Conservation (phyloP, 2,329 filamentous ascomycete species). For the Elsinoe fawcettii region DNA sequence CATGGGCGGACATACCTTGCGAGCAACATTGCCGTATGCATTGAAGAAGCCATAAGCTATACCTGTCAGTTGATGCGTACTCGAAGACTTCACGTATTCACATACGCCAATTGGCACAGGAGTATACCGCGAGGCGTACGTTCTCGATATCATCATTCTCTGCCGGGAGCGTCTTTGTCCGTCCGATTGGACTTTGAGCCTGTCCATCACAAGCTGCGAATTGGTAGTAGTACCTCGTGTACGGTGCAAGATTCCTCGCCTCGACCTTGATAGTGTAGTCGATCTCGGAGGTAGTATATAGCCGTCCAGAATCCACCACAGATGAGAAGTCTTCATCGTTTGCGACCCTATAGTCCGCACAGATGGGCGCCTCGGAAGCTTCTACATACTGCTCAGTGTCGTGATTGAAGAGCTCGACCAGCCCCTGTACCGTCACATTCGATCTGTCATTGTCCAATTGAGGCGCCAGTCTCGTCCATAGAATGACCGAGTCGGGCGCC, state of each 20-base stretch:
- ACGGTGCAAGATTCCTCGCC: conserved; percentile 21
- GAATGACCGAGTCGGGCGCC: neutral
- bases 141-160: conserved; percentile 21
- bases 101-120: conserved; percentile 24
- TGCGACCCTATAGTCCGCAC: conserved; percentile 21
- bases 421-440: conserved; percentile 24
- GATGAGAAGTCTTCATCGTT: conserved; percentile 18
- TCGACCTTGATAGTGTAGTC: conserved; percentile 27
- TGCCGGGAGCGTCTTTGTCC: conserved; percentile 24
- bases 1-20: neutral
- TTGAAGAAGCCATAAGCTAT: conserved; percentile 21
- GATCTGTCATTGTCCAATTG: conserved; percentile 22
- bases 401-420: conserved; percentile 24
- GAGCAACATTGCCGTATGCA: conserved; percentile 22
- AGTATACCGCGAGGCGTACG: conserved; percentile 24
- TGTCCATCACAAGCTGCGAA: conserved; percentile 23
- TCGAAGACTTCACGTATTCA: conserved; percentile 13
- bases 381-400: conserved; percentile 23
- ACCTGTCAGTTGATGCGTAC: neutral
- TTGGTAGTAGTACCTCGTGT: conserved; percentile 26
- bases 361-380: conserved; percentile 21
- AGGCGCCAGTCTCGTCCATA: conserved; percentile 8
- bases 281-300: conserved; percentile 25
- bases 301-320: conserved; percentile 27
- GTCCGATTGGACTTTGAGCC: conserved; percentile 21